Percentiles rank a stretch among this genome's conserved stretches.
Evolutionary conservation across 768 basidiomycete species (phyloP).

Genomic region (Amanita molliuscula): DNA sequence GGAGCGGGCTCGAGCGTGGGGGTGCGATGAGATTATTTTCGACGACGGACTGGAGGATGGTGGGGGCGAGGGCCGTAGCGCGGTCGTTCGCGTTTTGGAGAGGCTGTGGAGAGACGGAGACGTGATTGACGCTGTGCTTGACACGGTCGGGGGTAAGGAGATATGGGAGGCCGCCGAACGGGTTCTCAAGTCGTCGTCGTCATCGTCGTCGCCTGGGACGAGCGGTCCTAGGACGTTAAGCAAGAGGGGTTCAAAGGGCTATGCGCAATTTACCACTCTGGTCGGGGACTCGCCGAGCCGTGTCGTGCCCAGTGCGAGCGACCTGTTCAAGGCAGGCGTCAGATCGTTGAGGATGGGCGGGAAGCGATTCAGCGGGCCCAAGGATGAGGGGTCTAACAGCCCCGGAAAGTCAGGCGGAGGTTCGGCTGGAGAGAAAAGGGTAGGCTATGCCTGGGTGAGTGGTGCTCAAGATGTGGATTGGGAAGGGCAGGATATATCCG

Average conservation of each 20-base stretch:
- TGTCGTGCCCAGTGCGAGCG: slow-evolving; percentile 57
- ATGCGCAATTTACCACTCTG: slow-evolving; percentile 67
- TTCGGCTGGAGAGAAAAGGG: slow-evolving; percentile 24
- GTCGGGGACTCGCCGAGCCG: slow-evolving; percentile 62
- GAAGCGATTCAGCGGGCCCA: slow-evolving; percentile 6
- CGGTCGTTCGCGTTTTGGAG: slow-evolving; percentile 41
- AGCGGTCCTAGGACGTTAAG: slow-evolving; percentile 12
- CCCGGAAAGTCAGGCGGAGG: slow-evolving; percentile 7
- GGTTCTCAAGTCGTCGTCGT: slow-evolving; percentile 35
- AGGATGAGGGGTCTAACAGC: slow-evolving; percentile 2
- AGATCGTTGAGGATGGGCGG: slow-evolving; percentile 38
- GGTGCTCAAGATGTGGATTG: slow-evolving; percentile 73
- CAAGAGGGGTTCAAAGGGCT: slow-evolving; percentile 11
- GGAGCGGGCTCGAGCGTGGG: slow-evolving; percentile 52
- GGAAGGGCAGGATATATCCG: slow-evolving; percentile 67
- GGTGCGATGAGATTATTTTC: slow-evolving; percentile 70
- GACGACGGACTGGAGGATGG: slow-evolving; percentile 37
- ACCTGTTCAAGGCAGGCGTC: slow-evolving; percentile 66
- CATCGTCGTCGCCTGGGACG: slow-evolving; percentile 12
- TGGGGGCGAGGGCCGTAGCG: slow-evolving; percentile 31
- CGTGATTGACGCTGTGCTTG: slow-evolving; percentile 71
- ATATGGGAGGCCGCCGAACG: slow-evolving; percentile 68
- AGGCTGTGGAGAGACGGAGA: slow-evolving; percentile 41
- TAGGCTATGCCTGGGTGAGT: slow-evolving; percentile 79
- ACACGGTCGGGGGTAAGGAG: slow-evolving; percentile 72